Evolutionary conservation across 202 grass and related monocot genomes (phyloP), one percentile per base, ranked within the genome.

Genomic region (Bolboschoenoplectus hybrid): DNA sequence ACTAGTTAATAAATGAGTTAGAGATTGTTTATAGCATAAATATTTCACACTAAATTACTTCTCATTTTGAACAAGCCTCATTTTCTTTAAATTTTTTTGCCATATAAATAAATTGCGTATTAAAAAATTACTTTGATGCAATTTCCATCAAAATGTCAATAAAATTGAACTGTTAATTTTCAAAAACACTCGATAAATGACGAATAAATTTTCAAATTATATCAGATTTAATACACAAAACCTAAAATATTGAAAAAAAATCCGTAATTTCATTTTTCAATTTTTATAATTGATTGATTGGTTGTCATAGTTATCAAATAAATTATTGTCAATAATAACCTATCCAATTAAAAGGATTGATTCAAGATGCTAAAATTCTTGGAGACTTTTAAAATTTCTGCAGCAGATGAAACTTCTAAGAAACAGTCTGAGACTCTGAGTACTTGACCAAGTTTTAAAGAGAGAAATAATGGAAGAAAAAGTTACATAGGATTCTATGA

Each of bases 401-500:
- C 35, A 19, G 38, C 38, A 80, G 8, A 80, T 67, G 81, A 49
- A 67, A 67, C 61, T 83, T 83, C 62, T 83, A 83, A 67, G 81
- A 67, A 83, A 83, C 46, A 83, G 81, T 52, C 40, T 58, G 74
- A 62, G n/a, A 66, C 58, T n/a, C 50, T 65, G 62, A 67, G 43
- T 82, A 66, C 51, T 40, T 39, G 1, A 8, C 32, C 44, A 83
- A 17, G 20, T 67, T 83, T 83, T n/a, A 68, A 68, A 83, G 80
- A 83, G 62, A 67, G 81, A 65, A 17, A 81, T 34, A 47, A 39
- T 26, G 26, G 26, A 26, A 12, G 19, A 19, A 58, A 80, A 67
- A 35, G 81, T 67, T 14, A 67, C 81, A 83, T 83, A 67, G 81
- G 81, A 83, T 83, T 83, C 81, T 67, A 83, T 83, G 81, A 83